Evolutionary conservation across 2,329 filamentous ascomycete genomes (phyloP).

Genomic region (Penicillium psychrosexuale): DNA sequence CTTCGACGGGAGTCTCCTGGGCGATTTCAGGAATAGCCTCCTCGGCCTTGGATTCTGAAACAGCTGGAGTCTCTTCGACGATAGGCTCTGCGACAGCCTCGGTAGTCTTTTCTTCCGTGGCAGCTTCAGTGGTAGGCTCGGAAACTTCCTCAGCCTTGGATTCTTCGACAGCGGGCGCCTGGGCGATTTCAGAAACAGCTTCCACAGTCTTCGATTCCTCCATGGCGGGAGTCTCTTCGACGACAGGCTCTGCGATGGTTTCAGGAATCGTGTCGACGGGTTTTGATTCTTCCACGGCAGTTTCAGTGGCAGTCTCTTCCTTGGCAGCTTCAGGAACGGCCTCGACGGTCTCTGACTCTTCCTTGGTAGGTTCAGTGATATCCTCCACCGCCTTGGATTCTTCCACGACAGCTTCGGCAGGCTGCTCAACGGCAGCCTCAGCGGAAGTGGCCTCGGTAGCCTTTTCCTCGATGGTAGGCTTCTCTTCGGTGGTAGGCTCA

Average conservation of each 20-base stretch:
- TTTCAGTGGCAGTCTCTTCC: slow-evolving; percentile 2
- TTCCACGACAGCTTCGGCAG: background rate
- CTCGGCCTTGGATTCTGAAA: background rate
- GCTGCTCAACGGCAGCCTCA: too few relatives aligned
- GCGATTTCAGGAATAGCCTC: slow-evolving; percentile 5
- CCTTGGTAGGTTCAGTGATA: background rate
- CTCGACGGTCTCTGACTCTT: background rate
- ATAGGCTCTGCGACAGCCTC: slow-evolving; percentile 1
- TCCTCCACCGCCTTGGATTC: slow-evolving; percentile 9
- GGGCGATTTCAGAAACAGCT: background rate
- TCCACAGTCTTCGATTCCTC: slow-evolving; percentile 2
- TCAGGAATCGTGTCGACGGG: too few relatives aligned
- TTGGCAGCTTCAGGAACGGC: background rate
- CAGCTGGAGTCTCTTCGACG: background rate
- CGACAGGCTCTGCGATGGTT: background rate
- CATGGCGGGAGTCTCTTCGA: slow-evolving; percentile 1
- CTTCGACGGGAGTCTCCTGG: background rate
- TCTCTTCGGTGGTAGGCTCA: background rate
- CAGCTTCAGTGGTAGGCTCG: background rate
- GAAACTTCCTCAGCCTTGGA: background rate
- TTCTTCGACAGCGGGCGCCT: background rate
- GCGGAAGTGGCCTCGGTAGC: too few relatives aligned
- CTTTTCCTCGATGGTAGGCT: background rate
- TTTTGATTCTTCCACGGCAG: background rate
- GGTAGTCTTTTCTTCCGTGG: background rate